A percentile compares a stretch with the other conserved stretches of the same genome.
Evolutionary conservation across 495 filamentous ascomycete genomes (phyloP).

Genomic region (Barbatosphaeria neglecta): DNA sequence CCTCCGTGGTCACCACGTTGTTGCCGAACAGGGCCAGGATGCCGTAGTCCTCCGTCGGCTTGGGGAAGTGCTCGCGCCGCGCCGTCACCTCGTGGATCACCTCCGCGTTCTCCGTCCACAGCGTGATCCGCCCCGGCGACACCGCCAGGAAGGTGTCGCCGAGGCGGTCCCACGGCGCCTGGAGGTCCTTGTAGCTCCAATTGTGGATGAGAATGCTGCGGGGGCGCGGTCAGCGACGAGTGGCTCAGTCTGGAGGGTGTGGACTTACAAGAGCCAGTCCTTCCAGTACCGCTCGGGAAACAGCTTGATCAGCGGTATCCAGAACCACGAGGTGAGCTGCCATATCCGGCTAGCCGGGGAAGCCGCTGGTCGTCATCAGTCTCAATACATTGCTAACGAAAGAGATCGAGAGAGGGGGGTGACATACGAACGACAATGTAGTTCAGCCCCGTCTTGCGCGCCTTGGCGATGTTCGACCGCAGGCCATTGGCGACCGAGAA

Average conservation of each 20-base stretch:
- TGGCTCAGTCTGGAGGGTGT: neutral
- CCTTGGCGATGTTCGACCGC: slow-evolving; percentile 26
- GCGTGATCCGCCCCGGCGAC: slow-evolving; percentile 29
- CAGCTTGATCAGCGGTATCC: slow-evolving; percentile 34
- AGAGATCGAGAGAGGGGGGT: neutral
- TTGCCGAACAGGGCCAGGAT: slow-evolving; percentile 50
- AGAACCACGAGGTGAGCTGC: slow-evolving; percentile 35
- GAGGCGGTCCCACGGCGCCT: slow-evolving; percentile 23
- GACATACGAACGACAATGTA: slow-evolving; percentile 37
- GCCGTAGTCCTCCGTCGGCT: slow-evolving; percentile 45
- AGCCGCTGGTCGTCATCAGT: slow-evolving; percentile 17
- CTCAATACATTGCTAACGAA: neutral
- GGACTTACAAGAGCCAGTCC: slow-evolving; percentile 32
- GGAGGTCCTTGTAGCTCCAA: slow-evolving; percentile 22
- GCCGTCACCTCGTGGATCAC: slow-evolving; percentile 48
- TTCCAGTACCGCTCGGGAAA: slow-evolving; percentile 35
- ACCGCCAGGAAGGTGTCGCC: slow-evolving; percentile 43
- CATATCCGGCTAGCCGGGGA: slow-evolving; percentile 34
- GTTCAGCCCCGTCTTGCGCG: slow-evolving; percentile 30
- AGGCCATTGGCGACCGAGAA: slow-evolving; percentile 18
- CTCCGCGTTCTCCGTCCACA: slow-evolving; percentile 45
- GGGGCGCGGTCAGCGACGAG: neutral
- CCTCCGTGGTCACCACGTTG: slow-evolving; percentile 56
- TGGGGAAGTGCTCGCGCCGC: slow-evolving; percentile 55
- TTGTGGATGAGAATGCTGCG: slow-evolving; percentile 21